Evolutionary conservation across 768 basidiomycete species (phyloP).

Genomic region (Collybia sp.): DNA sequence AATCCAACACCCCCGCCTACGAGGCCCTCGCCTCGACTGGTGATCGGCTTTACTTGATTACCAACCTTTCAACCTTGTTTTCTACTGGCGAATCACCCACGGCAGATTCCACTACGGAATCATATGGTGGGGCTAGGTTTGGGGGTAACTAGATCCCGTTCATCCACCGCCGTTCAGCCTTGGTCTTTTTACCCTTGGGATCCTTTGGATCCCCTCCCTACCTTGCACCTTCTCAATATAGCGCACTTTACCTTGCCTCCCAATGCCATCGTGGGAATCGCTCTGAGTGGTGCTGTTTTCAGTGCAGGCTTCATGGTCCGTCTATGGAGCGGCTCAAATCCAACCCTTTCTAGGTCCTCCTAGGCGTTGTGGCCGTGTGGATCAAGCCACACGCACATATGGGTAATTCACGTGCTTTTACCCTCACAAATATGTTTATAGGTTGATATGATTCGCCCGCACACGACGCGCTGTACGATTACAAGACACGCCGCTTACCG

Average conservation of each 20-base stretch:
- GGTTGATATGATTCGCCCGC: too few relatives aligned
- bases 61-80: constrained; percentile 68
- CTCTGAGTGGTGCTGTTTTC: constrained; percentile 68
- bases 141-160: constrained; percentile 22
- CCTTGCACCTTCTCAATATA: constrained; percentile 61
- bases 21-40: constrained; percentile 6
- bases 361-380: too few relatives aligned
- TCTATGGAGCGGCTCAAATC: constrained; percentile 5
- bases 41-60: constrained; percentile 53
- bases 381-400: too few relatives aligned
- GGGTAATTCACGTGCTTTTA: too few relatives aligned
- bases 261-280: constrained; percentile 60
- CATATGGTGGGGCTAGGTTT: constrained; percentile 1
- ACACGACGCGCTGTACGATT: too few relatives aligned
- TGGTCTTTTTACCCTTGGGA: constrained; percentile 66
- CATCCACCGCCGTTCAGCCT: constrained; percentile 78
- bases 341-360: constrained; percentile 48
- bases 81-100: constrained; percentile 51
- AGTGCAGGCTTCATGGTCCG: constrained; percentile 85
- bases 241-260: constrained; percentile 69
- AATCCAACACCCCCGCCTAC: constrained; percentile 6
- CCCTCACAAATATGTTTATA: too few relatives aligned
- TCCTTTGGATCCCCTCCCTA: constrained; percentile 75
- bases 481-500: too few relatives aligned
- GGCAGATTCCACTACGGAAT: constrained; percentile 24